Conservation (phyloP, 768 basidiomycete species). For the Mycena crocata region DNA sequence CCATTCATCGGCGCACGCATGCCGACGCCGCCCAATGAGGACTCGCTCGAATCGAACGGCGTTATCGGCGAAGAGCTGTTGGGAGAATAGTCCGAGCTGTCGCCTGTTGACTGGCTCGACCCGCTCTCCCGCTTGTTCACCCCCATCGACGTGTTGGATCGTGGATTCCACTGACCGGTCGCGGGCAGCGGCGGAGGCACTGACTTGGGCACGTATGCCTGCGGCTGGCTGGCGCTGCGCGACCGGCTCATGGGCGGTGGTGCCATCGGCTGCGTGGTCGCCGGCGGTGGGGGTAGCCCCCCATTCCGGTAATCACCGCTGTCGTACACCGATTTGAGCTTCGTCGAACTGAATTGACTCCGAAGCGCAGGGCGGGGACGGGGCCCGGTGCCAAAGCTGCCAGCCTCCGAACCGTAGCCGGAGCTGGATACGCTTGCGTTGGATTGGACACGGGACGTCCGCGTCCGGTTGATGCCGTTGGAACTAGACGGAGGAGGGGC, state of each 20-base stretch:
- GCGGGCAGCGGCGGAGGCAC: constrained; percentile 69
- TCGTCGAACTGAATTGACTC: constrained; percentile 78
- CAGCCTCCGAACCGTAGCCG: constrained; percentile 56
- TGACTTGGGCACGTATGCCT: constrained; percentile 69
- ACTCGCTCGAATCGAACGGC: constrained; percentile 91
- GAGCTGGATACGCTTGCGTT: constrained; percentile 53
- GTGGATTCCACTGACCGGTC: constrained; percentile 57
- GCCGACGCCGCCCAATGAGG: constrained; percentile 71
- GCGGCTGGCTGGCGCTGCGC: constrained; percentile 85
- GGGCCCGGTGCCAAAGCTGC: constrained; percentile 48
- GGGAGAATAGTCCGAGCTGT: constrained; percentile 87
- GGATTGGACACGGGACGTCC: constrained; percentile 59
- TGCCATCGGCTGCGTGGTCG: constrained; percentile 21
- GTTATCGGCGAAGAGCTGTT: constrained; percentile 90
- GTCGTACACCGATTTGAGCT: constrained; percentile 66
- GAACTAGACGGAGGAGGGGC: constrained; percentile 53
- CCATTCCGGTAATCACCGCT: constrained; percentile 50
- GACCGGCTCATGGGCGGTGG: constrained; percentile 63
- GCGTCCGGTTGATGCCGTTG: constrained; percentile 37
- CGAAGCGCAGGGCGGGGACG: constrained; percentile 60
- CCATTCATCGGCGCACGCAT: constrained; percentile 53
- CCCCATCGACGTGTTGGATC: constrained; percentile 52
- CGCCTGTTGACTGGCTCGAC: constrained; percentile 83
- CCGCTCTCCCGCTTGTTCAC: constrained; percentile 82
- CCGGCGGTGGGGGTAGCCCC: constrained; percentile 43